Evolutionary conservation across 441 rosid species (phyloP), one percentile per base, ranked within the genome.

Genomic region (Arabidopsis lyrata): DNA sequence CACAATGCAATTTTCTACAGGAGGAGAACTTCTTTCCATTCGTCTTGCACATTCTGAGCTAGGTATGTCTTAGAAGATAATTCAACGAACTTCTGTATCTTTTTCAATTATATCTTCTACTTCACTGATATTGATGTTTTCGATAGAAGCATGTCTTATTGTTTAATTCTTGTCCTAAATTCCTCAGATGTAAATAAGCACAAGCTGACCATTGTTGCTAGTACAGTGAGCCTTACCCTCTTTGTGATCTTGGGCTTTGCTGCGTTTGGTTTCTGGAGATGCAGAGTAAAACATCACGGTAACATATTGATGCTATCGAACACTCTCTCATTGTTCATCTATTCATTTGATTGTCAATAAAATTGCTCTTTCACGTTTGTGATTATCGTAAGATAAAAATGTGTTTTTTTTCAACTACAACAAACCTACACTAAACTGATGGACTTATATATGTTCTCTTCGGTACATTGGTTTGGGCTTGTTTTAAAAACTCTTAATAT

Each of bases 41-140:
- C 87, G 92, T 5, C 80, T 92, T 3, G 78, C 89, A 3, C 79
- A 22, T 74, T 88, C 94, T 58, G 96, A 92, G 73, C 53, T 92
- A 12, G 87, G 97, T 81, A 58, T 1, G 42, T 0, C 66, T 27
- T 62, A 4, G 3, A 34, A 8, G 29, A 32, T 48, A 6, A 7
- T 4, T 1, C n/a, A 34, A 8, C 16, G 20, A 8, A 11, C 36
- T 24, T 1, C 20, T 29, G 31, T 29, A 5, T 42, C 15, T 42
- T 42, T 42, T 14, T 3, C 48, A 14, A n/a, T 42, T 42, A 2
- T 42, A 42, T 42, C 47, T 41, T 42, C 39, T 7, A 15, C 36
- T 34, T 10, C 20, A 7, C 3, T 42, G 29, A 8, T 81, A 70
- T 35, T 27, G 58, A 27, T 27, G 9, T 53, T 6, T 53, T 27